Conservation (phyloP, 2,329 filamentous ascomycete species). For the Pleomassaria siparia region DNA sequence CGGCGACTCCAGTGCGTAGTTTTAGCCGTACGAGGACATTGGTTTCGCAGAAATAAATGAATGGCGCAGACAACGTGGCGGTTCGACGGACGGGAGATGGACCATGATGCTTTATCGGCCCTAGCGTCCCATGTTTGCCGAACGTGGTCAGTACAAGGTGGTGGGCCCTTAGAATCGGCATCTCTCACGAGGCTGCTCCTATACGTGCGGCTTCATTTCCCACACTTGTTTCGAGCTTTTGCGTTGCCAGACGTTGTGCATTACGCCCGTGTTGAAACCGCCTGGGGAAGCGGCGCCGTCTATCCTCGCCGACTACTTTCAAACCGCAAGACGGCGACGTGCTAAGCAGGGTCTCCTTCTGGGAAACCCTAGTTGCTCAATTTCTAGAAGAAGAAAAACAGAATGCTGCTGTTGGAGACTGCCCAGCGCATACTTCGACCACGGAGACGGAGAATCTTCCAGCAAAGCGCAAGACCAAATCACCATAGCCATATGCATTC, state of each 20-base stretch:
- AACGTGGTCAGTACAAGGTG: not conserved
- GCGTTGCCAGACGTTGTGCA: not conserved
- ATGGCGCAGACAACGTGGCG: not conserved
- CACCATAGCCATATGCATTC: not conserved
- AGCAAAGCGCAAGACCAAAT: not conserved
- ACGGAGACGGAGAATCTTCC: not conserved
- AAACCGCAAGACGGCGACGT: not conserved
- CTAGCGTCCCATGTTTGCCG: not conserved
- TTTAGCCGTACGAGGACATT: slow-evolving; percentile 5
- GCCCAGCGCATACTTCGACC: not conserved
- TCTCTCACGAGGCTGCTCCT: not conserved
- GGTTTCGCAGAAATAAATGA: not conserved
- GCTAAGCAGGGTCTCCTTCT: not conserved
- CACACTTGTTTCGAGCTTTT: not conserved
- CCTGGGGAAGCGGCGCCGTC: not conserved
- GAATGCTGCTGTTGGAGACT: too few species aligned
- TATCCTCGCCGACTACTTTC: not conserved
- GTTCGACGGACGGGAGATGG: not conserved
- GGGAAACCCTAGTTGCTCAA: too few species aligned
- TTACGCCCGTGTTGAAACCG: not conserved
- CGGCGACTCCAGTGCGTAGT: slow-evolving; percentile 5
- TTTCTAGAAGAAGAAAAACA: too few species aligned
- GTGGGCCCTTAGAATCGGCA: not conserved
- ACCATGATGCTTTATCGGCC: not conserved
- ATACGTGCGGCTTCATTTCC: not conserved